A percentile compares a stretch with the other conserved stretches of the same genome.
Conservation (phyloP, 2,329 filamentous ascomycete genomes). For the Sarocladiaceae sp. region DNA sequence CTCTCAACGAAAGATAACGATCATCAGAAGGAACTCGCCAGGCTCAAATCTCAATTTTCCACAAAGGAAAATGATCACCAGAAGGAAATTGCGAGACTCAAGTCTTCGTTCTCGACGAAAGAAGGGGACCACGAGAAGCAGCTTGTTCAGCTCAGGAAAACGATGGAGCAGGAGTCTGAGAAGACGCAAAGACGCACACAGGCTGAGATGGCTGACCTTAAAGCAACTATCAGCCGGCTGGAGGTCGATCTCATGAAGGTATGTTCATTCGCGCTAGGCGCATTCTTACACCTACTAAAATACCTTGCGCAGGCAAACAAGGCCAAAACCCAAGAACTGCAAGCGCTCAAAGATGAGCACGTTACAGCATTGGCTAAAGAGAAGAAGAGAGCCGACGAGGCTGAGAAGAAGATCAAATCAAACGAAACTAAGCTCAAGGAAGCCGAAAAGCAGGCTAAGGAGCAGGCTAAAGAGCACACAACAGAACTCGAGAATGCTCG, state of each 20-base stretch:
- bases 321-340: slow-evolving; percentile 55
- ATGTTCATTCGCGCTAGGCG: neutral
- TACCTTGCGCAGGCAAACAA: slow-evolving; percentile 48
- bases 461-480: slow-evolving; percentile 23
- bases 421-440: slow-evolving; percentile 23
- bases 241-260: slow-evolving; percentile 61
- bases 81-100: slow-evolving; percentile 22
- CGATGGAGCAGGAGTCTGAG: slow-evolving; percentile 44
- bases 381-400: slow-evolving; percentile 29
- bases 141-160: slow-evolving; percentile 40
- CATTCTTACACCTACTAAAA: neutral
- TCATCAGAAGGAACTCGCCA: slow-evolving; percentile 16
- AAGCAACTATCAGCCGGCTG: slow-evolving; percentile 55
- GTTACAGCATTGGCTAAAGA: slow-evolving; percentile 34
- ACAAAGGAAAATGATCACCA: slow-evolving; percentile 23
- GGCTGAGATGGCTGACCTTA: slow-evolving; percentile 60
- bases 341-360: slow-evolving; percentile 42
- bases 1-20: slow-evolving; percentile 16
- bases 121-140: slow-evolving; percentile 13
- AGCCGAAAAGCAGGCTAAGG: slow-evolving; percentile 18
- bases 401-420: slow-evolving; percentile 26
- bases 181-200: slow-evolving; percentile 46
- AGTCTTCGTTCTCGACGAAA: slow-evolving; percentile 22
- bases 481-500: slow-evolving; percentile 20
- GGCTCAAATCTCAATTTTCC: slow-evolving; percentile 14